Conservation (phyloP, 2,329 filamentous ascomycete species). For the Aspergillus brasiliensis region DNA sequence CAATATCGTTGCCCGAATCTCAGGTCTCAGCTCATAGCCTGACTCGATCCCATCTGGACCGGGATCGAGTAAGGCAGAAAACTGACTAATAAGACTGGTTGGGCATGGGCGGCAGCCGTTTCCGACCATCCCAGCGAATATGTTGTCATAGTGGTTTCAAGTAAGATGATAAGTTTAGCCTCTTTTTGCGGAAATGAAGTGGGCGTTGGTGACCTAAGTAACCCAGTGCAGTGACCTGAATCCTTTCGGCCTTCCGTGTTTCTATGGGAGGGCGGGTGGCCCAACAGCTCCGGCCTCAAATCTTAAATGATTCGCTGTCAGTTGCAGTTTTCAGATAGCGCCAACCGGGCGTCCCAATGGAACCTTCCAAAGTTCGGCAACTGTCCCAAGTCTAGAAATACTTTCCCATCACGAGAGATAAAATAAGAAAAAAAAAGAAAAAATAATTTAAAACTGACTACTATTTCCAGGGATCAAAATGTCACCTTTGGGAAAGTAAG, state of each 20-base stretch:
- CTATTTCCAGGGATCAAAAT: too few relatives aligned
- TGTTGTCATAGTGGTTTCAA: constrained; percentile 8
- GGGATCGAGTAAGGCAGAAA: constrained; percentile 12
- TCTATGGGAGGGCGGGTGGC: background rate
- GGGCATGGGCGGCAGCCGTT: background rate
- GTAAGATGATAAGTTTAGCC: constrained; percentile 4
- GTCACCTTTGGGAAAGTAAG: too few relatives aligned
- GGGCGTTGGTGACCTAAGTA: background rate
- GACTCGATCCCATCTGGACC: constrained; percentile 1
- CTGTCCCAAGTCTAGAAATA: background rate
- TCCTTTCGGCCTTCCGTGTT: background rate
- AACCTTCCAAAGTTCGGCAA: constrained; percentile 3
- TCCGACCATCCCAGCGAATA: background rate
- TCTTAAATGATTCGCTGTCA: constrained; percentile 2
- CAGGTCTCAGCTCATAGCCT: background rate
- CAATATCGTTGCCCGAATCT: background rate
- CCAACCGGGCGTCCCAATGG: constrained; percentile 2
- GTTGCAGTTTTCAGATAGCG: background rate
- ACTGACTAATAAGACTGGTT: constrained; percentile 2
- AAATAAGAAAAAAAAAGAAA: too few relatives aligned
- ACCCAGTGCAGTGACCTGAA: background rate
- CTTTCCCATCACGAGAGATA: background rate
- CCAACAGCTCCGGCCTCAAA: background rate
- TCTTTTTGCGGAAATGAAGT: background rate
- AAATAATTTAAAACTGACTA: too few relatives aligned